Evolutionary conservation across 345 rosid species (phyloP), one percentile per base, ranked within the genome.

Genomic region (Moringa oleifera): DNA sequence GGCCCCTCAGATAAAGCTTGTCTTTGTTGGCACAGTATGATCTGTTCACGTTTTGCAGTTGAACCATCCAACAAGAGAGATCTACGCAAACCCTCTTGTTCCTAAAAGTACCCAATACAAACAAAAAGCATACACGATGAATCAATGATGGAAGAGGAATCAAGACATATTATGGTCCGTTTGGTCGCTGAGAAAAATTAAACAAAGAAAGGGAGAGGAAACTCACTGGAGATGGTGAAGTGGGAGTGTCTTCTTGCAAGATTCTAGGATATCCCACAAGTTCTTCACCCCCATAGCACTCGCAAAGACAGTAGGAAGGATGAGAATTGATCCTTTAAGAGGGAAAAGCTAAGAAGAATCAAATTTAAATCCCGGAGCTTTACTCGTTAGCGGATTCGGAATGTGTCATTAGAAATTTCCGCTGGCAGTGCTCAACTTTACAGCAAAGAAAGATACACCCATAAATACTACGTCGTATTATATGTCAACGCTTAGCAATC

Each of bases 61-160:
- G 96, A 37, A 94, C 97, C 68, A 91, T 79, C 97, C 97, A 94
- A 65, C 99, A 91, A 2, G 97, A 94, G 1, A 94, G 95, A 84
- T 94, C 99, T 41, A 94, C 62, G 71, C 96, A 91, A 37, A 88
- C 65, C 65, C 87, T 85, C 74, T 91, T 88, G 91, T 94, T 88
- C 77, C 97, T 90, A 56, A 4, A n/a, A 18, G 55, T 55, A 25
- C 20, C 6, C 41, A 7, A 53, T 23, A 33, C 25, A 53, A 6
- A 2, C 17, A 53, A 9, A 53, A 47, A 23, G 53, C n/a, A 18
- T 15, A 15, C 0, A 41, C 4, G 49, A 2, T 25, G 17, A 23
- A n/a, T n/a, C 6, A 4, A 20, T 18, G 36, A 22, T 18, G 16
- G 23, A 11, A 51, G 33, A 67, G 53, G 23, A 71, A 47, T 33